phyloP scores from a whole-genome alignment of 768 basidiomycete species.

The Amanita rubescens region DNA sequence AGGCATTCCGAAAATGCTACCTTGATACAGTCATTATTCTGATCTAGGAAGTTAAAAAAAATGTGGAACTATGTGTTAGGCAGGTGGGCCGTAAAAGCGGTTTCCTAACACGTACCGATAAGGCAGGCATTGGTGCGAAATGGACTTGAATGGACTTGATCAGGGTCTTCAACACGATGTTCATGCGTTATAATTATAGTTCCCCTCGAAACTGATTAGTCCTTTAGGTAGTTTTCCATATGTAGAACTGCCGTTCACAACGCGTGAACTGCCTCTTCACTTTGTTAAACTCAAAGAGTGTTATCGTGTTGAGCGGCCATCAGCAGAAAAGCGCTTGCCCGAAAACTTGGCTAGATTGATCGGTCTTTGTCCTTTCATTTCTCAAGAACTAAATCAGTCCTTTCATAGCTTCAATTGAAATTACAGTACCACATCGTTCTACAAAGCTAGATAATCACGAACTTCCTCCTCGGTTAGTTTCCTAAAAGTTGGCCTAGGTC shows the following conservation, averaged over 20 bases:
- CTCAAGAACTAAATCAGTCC: neutral
- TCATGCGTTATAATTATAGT: neutral
- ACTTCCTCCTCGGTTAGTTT: constrained; percentile 97
- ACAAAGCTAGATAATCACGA: constrained; percentile 87
- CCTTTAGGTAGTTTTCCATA: neutral
- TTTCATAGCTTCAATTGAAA: neutral
- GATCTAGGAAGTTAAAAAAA: neutral
- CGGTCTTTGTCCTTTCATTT: too few relatives aligned
- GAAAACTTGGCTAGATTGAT: too few relatives aligned
- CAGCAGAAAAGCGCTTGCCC: neutral
- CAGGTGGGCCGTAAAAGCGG: neutral
- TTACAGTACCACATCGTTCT: constrained; percentile 16
- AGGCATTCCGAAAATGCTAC: neutral
- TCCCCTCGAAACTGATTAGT: neutral
- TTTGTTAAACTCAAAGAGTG: neutral
- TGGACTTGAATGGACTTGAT: neutral
- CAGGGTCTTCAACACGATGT: neutral
- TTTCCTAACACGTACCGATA: constrained; percentile 1
- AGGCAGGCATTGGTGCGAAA: neutral
- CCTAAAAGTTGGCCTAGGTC: constrained; percentile 84
- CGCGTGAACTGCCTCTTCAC: neutral
- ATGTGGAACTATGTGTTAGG: neutral
- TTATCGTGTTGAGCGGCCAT: neutral
- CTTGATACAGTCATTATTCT: neutral
- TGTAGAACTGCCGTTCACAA: neutral